Conservation (phyloP, 129 eudicot species). For the Gnaphalium uliginosum region DNA sequence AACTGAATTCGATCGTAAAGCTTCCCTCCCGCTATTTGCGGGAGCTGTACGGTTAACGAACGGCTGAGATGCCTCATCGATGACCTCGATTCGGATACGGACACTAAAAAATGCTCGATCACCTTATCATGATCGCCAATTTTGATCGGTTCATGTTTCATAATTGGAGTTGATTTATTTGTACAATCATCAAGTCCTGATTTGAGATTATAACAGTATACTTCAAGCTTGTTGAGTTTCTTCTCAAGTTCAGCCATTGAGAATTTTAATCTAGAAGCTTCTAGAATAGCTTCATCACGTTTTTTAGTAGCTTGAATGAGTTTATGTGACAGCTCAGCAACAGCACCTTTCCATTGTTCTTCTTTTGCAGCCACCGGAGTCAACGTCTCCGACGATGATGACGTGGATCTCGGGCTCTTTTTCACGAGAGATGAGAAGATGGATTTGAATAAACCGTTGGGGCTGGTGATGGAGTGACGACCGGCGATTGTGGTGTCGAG, state of each 20-base stretch:
- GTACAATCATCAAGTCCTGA: conserved; percentile 77
- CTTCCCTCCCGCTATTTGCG: conserved; percentile 57
- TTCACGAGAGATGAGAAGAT: conserved; percentile 53
- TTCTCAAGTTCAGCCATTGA: conserved; percentile 83
- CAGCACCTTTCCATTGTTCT: conserved; percentile 80
- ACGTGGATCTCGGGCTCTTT: conserved; percentile 59
- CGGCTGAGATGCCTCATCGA: conserved; percentile 60
- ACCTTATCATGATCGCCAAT: conserved; percentile 55
- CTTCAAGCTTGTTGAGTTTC: conserved; percentile 83
- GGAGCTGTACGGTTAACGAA: conserved; percentile 61
- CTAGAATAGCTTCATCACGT: conserved; percentile 78
- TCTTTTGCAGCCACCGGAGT: conserved; percentile 43
- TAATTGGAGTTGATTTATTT: conserved; percentile 15
- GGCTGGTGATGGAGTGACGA: conserved; percentile 53
- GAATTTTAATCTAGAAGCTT: conserved; percentile 66
- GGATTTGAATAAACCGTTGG: conserved; percentile 73
- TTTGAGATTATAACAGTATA: conserved; percentile 70
- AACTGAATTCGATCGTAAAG: conserved; percentile 56
- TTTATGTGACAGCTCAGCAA: conserved; percentile 75
- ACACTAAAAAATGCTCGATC: conserved; percentile 67
- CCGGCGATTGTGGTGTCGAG: conserved; percentile 45
- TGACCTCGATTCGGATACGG: conserved; percentile 69
- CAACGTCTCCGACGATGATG: conserved; percentile 34
- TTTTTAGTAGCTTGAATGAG: conserved; percentile 71
- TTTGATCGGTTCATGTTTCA: conserved; percentile 37